Evolutionary conservation across 768 basidiomycete genomes (phyloP).

Genomic region (Macrolepiota fuliginosa): DNA sequence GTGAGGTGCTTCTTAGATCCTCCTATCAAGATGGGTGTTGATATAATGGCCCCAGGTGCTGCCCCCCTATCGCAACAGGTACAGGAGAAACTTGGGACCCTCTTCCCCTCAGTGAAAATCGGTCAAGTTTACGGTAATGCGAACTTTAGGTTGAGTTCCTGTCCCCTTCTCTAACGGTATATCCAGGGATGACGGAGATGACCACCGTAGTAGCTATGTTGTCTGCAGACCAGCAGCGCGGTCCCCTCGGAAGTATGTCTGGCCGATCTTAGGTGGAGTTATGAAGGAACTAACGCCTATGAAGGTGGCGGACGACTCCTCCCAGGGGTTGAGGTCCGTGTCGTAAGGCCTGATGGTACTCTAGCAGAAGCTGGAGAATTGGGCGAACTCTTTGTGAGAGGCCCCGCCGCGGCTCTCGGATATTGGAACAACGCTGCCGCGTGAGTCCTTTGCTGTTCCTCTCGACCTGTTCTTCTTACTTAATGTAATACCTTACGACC

Average conservation of each 20-base stretch:
- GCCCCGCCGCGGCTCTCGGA: constrained; percentile 39
- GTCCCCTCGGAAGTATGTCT: constrained; percentile 34
- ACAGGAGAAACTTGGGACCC: constrained; percentile 39
- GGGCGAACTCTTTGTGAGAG: constrained; percentile 47
- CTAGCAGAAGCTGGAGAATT: constrained; percentile 39
- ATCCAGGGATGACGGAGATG: constrained; percentile 31
- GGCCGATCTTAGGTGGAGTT: constrained; percentile 8
- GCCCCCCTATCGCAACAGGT: constrained; percentile 56
- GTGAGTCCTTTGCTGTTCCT: constrained; percentile 35
- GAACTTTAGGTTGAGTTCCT: constrained; percentile 4
- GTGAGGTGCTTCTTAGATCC: constrained; percentile 24
- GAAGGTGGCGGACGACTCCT: constrained; percentile 41
- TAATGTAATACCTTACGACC: constrained; percentile 2
- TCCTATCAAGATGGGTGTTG: constrained; percentile 13
- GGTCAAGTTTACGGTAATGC: constrained; percentile 59
- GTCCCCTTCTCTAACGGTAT: background rate
- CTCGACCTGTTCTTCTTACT: constrained; percentile 6
- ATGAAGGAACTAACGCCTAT: background rate
- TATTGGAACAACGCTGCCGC: constrained; percentile 49
- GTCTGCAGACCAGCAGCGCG: constrained; percentile 35
- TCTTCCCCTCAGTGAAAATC: constrained; percentile 50
- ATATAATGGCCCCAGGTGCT: constrained; percentile 41
- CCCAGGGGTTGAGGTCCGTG: constrained; percentile 41
- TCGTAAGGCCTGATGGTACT: constrained; percentile 45
- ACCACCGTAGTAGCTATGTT: constrained; percentile 48